Conservation (phyloP, 2,329 filamentous ascomycete genomes). For the Botrytis fabae region DNA sequence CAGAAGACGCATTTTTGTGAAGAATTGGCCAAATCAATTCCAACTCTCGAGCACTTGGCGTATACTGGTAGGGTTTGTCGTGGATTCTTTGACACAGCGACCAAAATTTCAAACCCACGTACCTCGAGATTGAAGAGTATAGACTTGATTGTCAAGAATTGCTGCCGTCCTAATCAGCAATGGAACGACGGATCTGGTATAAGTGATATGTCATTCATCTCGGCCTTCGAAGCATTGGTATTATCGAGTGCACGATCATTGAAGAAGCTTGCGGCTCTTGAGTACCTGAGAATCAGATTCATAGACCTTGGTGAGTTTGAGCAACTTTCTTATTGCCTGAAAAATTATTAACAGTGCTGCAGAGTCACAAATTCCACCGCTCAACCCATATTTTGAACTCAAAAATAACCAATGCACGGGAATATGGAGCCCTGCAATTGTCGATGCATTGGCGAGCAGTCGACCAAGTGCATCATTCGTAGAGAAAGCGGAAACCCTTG, state of each 20-base stretch:
- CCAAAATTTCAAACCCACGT: slow-evolving; percentile 50
- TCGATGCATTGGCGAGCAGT: slow-evolving; percentile 58
- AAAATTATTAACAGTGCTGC: slow-evolving; percentile 18
- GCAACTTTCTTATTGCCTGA: not conserved
- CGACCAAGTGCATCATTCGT: slow-evolving; percentile 60
- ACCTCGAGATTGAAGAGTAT: slow-evolving; percentile 59
- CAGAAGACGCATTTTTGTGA: slow-evolving; percentile 65
- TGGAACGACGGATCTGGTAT: slow-evolving; percentile 70
- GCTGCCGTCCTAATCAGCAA: slow-evolving; percentile 54
- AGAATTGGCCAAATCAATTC: slow-evolving; percentile 60
- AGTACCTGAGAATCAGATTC: slow-evolving; percentile 70
- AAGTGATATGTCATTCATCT: slow-evolving; percentile 70
- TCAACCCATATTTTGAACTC: slow-evolving; percentile 73
- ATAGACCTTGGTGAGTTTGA: slow-evolving; percentile 63
- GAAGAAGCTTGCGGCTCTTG: slow-evolving; percentile 57
- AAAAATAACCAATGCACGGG: slow-evolving; percentile 62
- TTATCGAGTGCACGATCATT: slow-evolving; percentile 62
- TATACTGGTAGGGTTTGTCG: slow-evolving; percentile 74
- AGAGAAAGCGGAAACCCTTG: slow-evolving; percentile 64
- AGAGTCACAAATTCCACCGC: slow-evolving; percentile 68
- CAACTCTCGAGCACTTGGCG: slow-evolving; percentile 64
- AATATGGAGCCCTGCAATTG: slow-evolving; percentile 70
- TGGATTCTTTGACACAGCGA: slow-evolving; percentile 62
- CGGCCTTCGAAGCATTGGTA: slow-evolving; percentile 68
- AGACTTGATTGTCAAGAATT: slow-evolving; percentile 73